phyloP scores from a whole-genome alignment of 192 early-diverging fungal species.

The Gryganskiella cystojenkinii region DNA sequence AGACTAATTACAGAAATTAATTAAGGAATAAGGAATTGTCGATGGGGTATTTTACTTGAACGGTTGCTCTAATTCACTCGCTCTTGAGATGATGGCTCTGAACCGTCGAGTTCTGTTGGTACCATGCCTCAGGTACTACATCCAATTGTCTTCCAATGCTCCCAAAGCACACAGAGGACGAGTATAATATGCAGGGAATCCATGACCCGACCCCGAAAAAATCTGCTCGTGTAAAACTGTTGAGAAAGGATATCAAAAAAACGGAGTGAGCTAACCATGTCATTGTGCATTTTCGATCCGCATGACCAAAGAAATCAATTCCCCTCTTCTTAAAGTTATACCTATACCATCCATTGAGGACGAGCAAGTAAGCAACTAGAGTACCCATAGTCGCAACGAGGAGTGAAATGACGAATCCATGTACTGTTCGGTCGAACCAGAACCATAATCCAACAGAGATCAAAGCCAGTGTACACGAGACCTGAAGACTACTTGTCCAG shows the following conservation, averaged over 20 bases:
- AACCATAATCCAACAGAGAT: slow-evolving; percentile 75
- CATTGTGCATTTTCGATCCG: too few relatives aligned
- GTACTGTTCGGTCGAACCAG: slow-evolving; percentile 75
- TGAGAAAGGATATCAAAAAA: neutral
- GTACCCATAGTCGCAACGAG: slow-evolving; percentile 68
- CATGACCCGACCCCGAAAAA: slow-evolving; percentile 74
- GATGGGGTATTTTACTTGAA: neutral
- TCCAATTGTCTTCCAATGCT: slow-evolving; percentile 73
- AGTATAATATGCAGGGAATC: slow-evolving; percentile 68
- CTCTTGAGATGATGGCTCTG: slow-evolving; percentile 12
- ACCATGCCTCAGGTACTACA: slow-evolving; percentile 56
- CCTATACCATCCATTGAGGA: slow-evolving; percentile 71
- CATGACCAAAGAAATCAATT: neutral
- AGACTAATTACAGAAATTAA: too few relatives aligned
- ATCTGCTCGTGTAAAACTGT: slow-evolving; percentile 73
- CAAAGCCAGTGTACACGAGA: slow-evolving; percentile 66
- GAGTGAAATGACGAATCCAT: slow-evolving; percentile 70
- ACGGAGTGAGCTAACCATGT: neutral
- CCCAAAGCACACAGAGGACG: slow-evolving; percentile 72
- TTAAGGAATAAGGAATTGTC: too few relatives aligned
- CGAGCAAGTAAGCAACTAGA: slow-evolving; percentile 65
- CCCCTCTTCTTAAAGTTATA: slow-evolving; percentile 14
- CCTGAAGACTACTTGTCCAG: slow-evolving; percentile 69
- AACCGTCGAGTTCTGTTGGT: neutral
- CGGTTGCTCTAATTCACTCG: slow-evolving; percentile 6